Conservation (phyloP, 1,284 basidiomycete species). For the Entoloma clypeatum region DNA sequence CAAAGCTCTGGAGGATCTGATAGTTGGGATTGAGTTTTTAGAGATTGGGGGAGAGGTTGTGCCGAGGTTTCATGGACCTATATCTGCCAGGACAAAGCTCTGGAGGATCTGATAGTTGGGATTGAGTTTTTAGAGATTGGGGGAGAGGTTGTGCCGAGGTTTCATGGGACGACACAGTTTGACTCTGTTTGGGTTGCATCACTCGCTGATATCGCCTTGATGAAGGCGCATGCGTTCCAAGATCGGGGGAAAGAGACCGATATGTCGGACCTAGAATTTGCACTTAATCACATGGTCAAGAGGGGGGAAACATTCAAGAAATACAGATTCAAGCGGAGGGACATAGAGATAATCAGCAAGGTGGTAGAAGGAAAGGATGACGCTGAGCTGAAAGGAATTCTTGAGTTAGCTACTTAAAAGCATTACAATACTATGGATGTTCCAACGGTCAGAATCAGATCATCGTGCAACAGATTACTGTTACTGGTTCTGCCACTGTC, state of each 20-base stretch:
- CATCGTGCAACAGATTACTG: too few species aligned
- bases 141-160: constrained; percentile 7
- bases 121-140: constrained; percentile 8
- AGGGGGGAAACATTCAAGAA: constrained; percentile 6
- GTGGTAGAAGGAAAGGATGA: constrained; percentile 1
- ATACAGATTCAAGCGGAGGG: constrained; percentile 4
- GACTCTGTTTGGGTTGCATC: constrained; percentile 8
- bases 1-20: constrained; percentile 1
- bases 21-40: constrained; percentile 7
- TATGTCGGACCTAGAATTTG: constrained; percentile 5
- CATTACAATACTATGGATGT: constrained; percentile 4
- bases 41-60: too few species aligned
- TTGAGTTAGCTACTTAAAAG: constrained; percentile 2
- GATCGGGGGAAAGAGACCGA: constrained; percentile 1
- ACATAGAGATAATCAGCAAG: constrained; percentile 2
- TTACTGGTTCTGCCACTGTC: neutral
- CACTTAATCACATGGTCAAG: constrained; percentile 4
- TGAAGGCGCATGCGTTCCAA: too few species aligned
- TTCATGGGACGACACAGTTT: constrained; percentile 6
- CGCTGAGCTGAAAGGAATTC: constrained; percentile 2
- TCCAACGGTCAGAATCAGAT: too few species aligned
- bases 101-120: constrained; percentile 2
- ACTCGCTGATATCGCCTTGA: constrained; percentile 9
- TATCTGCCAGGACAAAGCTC: constrained; percentile 7
- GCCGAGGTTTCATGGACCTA: constrained; percentile 6